Evolutionary conservation across 176 grass and related monocot genomes (phyloP), one percentile per base, ranked within the genome.

Genomic region (Eleusine coracana): DNA sequence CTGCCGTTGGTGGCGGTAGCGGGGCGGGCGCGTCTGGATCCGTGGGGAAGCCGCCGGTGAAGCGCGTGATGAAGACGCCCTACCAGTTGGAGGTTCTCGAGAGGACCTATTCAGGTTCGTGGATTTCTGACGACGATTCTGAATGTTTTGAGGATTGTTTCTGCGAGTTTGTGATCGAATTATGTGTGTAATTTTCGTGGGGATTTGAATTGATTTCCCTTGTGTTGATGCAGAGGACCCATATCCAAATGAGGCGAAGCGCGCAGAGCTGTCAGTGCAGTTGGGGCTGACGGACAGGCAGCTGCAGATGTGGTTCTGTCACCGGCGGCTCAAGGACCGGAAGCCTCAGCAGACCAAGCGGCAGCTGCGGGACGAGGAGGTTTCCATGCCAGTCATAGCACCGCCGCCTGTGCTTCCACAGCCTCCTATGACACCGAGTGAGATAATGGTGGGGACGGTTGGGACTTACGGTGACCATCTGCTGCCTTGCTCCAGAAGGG

Each of bases 221-320:
- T 87, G 29, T 60, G 74, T 42, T 90, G 60, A 10, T 68, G 86
- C 87, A 99, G 97, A 85, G 73, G 91, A 99, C 21, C 61, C 76
- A 13, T 99, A 99, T 17, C 93, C 91, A 0, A 89, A 85, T 49
- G 97, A 99, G 82, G 55, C 73, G 10, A 15, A 83, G 79, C 86
- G 91, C 13, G 87, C 58, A 5, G 93, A 96, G 73, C 81, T 99
- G 46, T 96, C 97, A 0, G 83, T 56, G 27, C 93, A 92, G 77
- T 71, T 93, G 41, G 83, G 86, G 2, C 82, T 99, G 2, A 92
- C 90, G 21, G 97, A 99, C 86, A 85, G 93, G 73, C 97, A 99
- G 74, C 91, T 99, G 45, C 93, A 99, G 86, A 99, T 99, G 91
- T 99, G 97, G 97, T 99, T 99, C 89, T 99, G 93, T 81, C 97